Evolutionary conservation across 768 basidiomycete species (phyloP), one percentile per base, ranked within the genome.

Genomic region (Russula ochroleuca): DNA sequence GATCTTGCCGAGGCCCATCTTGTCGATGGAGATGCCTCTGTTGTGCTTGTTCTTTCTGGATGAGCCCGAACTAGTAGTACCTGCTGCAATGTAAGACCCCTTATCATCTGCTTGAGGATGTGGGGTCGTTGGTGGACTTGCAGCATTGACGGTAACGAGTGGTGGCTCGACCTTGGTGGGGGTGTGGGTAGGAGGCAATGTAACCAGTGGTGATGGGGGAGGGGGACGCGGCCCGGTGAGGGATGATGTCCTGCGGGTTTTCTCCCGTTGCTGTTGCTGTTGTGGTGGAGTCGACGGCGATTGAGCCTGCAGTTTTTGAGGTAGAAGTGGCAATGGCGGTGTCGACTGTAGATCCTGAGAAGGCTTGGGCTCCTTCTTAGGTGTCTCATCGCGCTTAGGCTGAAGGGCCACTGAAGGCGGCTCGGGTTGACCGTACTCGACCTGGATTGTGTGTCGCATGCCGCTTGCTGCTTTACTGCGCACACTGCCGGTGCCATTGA

Each of bases 381-480:
- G 59, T 21, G 64, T 68, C 19, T 52, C 51, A n/a, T 62, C 58
- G 25, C 45, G 65, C 43, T 37, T 61, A 14, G 66, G 28, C 15
- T 38, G 63, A 21, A 43, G 25, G 3, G 70, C 57, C 8, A 64
- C 49, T 2, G 51, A 57, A 11, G 50, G 70, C 15, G 65, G 21
- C n/a, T 73, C 72, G 6, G 81, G 81, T 60, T 87, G 86, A 62
- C 88, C 90, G 70, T 98, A 98, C 75, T 99, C 97, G 63, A 98
- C 89, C 74, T 98, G 97, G 52, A 98, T 92, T 11, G 97, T 98
- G 75, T 98, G 94, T 54, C 94, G 79, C 74, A 90, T 87, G 58
- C 80, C 80, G 2, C 75, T 47, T 17, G 60, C 76, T 13, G 64
- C 49, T 64, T 78, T 84, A 67, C 80, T 77, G 72, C 83, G 84